Base-by-base conservation (phyloP, 371 early-diverging fungal species). In the Rhizopus arrhizus region DNA sequence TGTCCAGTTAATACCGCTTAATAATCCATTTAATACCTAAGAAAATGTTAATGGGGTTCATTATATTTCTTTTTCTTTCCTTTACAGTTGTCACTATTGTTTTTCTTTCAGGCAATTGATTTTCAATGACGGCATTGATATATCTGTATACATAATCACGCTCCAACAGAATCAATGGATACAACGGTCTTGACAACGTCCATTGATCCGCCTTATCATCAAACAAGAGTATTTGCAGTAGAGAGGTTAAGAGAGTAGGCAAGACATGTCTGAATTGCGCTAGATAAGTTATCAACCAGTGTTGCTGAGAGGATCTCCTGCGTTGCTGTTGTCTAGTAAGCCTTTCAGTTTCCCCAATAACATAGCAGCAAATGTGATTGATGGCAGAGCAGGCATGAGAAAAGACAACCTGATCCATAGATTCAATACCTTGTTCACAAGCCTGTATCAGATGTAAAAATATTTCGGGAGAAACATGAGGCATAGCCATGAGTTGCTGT, bases 181-280 rank as follows among this genome's bases (percentile, higher is more conserved):
- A 83, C 57, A 95, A 70, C 5, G 96, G 92, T 46, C 95, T 78
- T 22, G 91, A 88, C 42, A 94, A 73, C 13, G 90, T 79, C 95
- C 95, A 95, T 53, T 91, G 88, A 60, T 89, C 91, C 22, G 84
- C 75, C 1, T 83, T 78, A 62, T 91, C 92, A 57, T 93, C 94
- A 64, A 94, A 92, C 48, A 93, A 69, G 9, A 91, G 74, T 10
- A 87, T 80, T 48, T 89, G 86, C 59, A 94, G 85, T 42, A 93
- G 69, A 0, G 84, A 78, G 22, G 78, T 59, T 57, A 94, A 70
- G 57, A 92, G 67, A 34, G 80, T 80, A 40, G 83, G 83, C 40
- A 90, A 65, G 28, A 89, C 70, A 29, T 76, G 75, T n/a, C 83
- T 77, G 61, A 77, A 82, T 56, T 85, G 83, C 10, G 63, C 45